A percentile compares a stretch with the other conserved stretches of the same genome.
phyloP scores from a whole-genome alignment of 2,329 filamentous ascomycete species.

The Lasiodiplodia citricola region DNA sequence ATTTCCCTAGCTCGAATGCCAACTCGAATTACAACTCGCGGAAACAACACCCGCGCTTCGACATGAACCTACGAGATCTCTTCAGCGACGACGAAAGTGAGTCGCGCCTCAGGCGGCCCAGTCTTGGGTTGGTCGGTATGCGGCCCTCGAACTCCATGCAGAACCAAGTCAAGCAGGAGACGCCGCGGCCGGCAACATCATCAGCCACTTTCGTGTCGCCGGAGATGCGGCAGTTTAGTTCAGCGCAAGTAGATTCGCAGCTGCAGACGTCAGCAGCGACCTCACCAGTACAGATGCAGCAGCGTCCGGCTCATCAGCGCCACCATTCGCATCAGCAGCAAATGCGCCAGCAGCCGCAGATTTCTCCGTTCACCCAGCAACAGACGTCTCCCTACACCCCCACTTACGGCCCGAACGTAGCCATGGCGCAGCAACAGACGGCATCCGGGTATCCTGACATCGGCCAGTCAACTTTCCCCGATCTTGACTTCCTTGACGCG shows the following conservation, averaged over 20 bases:
- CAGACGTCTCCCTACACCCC: conserved; percentile 31
- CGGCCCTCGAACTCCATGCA: conserved; percentile 29
- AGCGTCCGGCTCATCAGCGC: conserved; percentile 25
- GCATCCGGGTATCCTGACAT: conserved; percentile 35
- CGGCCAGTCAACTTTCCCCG: conserved; percentile 46
- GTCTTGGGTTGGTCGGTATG: conserved; percentile 33
- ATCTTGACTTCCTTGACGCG: conserved; percentile 62
- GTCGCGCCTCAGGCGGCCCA: conserved; percentile 37
- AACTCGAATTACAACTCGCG: not conserved
- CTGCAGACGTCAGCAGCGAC: conserved; percentile 3
- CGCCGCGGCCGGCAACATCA: not conserved
- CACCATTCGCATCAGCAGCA: conserved; percentile 26
- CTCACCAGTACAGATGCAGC: conserved; percentile 2
- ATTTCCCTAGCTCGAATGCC: conserved; percentile 17
- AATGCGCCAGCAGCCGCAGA: conserved; percentile 30
- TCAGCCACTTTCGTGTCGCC: not conserved
- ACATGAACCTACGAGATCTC: conserved; percentile 51
- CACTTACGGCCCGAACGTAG: not conserved
- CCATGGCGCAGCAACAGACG: conserved; percentile 23
- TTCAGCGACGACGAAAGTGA: conserved; percentile 48
- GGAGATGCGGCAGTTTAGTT: conserved; percentile 18
- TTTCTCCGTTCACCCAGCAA: conserved; percentile 35
- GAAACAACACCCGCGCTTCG: conserved; percentile 58
- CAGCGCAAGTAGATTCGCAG: conserved; percentile 6
- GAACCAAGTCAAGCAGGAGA: conserved; percentile 33